Conservation (phyloP, 176 grass and related monocot species). For the Oryza officinalis region DNA sequence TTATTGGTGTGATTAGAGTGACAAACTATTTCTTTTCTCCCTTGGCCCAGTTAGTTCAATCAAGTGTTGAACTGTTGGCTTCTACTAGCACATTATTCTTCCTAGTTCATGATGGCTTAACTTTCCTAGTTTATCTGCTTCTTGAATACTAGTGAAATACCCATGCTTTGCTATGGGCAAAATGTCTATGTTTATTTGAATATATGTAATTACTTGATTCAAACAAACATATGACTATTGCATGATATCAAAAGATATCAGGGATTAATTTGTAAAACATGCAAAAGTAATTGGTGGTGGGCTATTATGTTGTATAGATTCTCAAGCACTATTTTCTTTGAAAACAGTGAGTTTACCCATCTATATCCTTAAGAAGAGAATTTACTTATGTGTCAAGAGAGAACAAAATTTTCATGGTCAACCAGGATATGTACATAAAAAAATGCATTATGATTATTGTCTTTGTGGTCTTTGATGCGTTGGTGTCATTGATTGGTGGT, state of each 20-base stretch:
- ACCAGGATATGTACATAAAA: not conserved
- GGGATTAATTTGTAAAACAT: no score
- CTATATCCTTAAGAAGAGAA: not conserved
- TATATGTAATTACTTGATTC: no score
- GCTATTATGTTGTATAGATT: no score
- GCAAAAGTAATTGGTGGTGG: no score
- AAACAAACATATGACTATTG: no score
- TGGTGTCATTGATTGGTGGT: not conserved
- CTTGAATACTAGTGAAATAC: no score
- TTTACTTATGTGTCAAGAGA: not conserved
- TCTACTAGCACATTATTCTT: not conserved
- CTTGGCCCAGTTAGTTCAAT: not conserved
- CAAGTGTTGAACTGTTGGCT: not conserved
- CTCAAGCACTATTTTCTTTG: not conserved
- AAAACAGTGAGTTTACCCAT: not conserved
- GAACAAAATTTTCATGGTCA: not conserved
- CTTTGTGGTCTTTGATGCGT: not conserved
- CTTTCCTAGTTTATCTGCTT: not conserved
- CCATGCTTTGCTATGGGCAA: no score
- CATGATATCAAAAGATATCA: no score
- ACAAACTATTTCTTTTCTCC: not conserved
- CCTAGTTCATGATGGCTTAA: not conserved
- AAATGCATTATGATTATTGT: not conserved
- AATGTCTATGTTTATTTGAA: no score
- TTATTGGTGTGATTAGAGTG: slow-evolving; percentile 21